Evolutionary conservation across 306 rosid genomes (phyloP), one percentile per base, ranked within the genome.

Genomic region (Luffa aegyptiaca): DNA sequence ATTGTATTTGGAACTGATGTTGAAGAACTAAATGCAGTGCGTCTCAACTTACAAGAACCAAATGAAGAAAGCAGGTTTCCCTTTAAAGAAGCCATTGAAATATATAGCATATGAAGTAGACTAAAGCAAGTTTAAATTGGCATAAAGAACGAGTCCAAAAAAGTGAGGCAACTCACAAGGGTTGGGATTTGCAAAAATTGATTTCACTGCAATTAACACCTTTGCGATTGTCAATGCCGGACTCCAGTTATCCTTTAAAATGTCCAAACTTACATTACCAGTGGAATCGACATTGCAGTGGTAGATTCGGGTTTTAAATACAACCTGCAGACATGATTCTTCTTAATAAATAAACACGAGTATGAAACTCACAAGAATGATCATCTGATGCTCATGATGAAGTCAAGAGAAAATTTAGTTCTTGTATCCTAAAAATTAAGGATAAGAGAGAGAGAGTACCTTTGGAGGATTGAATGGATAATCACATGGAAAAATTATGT

Each of bases 231-330:
- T 92, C 63, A 89, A 86, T 36, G 97, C 98, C 53, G 98, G 98
- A 89, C 97, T 94, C 98, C 98, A 94, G 79, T 83, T 87, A 86
- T 90, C 98, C 87, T 88, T 91, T 80, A 94, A 85, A 53, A 92
- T 89, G 74, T 90, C 90, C 85, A 92, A 62, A 82, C 88, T 90
- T 51, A 88, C 86, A 79, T 80, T 84, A 37, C 97, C 97, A 12
- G 84, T 46, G 62, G 89, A 75, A 80, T 86, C 95, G 16, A 94
- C 92, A 80, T 92, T 92, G 88, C 97, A 92, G 86, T 92, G 97
- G 88, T 87, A 94, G 78, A 94, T 89, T 72, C 98, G 92, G 70
- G 97, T 94, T 84, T 89, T 92, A 85, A 90, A 92, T 77, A 87
- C 81, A 33, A 95, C 93, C 98, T 95, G 90, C 84, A 87, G 77